These are phyloP conservation scores for Aphanomyces stellatus DNA, from an alignment of 352 stramenopile genomes.

Conservation along the genomic window DNA sequence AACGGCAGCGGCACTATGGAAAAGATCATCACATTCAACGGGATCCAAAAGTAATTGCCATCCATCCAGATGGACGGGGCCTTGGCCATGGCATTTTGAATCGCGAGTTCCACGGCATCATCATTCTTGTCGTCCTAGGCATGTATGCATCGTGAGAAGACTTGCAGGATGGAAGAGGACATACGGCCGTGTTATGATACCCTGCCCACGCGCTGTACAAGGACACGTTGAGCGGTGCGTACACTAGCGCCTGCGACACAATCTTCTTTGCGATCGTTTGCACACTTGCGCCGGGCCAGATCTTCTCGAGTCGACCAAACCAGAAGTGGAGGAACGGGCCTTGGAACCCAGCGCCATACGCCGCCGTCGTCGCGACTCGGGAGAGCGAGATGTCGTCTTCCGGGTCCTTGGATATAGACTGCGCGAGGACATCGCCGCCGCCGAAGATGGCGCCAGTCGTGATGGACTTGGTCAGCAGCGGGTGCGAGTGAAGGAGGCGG, in stretches of 20 bases:
- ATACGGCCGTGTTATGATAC: background rate
- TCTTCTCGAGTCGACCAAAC: slow-evolving; percentile 3
- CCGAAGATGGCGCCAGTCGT: slow-evolving; percentile 62
- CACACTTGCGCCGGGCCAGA: background rate
- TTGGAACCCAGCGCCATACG: background rate
- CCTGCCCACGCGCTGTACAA: background rate
- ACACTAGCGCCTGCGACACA: background rate
- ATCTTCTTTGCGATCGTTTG: background rate
- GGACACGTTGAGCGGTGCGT: background rate
- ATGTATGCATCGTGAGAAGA: too few relatives aligned
- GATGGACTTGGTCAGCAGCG: slow-evolving; percentile 59
- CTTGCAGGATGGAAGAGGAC: background rate
- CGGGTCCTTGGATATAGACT: slow-evolving; percentile 26
- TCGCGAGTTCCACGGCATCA: background rate
- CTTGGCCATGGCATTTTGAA: background rate
- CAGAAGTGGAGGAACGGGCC: background rate
- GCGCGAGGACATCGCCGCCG: slow-evolving; percentile 49
- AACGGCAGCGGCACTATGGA: slow-evolving; percentile 39
- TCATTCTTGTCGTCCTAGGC: too few relatives aligned
- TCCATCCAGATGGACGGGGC: slow-evolving; percentile 5
- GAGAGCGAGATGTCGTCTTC: background rate
- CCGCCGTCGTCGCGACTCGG: background rate
- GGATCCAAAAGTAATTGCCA: slow-evolving; percentile 31
- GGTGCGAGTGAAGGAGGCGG: slow-evolving; percentile 34
- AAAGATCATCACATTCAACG: slow-evolving; percentile 36